A percentile compares a stretch with the other conserved stretches of the same genome.
Evolutionary conservation across 257 asterid genomes (phyloP).

Genomic region (Capsicum baccatum): DNA sequence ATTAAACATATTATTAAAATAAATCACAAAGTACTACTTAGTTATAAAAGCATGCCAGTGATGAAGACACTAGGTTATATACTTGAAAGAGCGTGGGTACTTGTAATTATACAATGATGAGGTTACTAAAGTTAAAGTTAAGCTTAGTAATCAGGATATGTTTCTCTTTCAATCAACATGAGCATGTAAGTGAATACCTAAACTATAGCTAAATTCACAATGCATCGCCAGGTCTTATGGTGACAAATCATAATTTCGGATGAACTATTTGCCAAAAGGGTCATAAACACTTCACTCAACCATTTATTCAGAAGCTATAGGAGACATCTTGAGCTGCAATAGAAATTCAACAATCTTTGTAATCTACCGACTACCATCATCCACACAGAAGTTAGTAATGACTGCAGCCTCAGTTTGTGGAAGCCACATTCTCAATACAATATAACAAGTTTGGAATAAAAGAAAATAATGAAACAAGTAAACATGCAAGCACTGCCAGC

Average conservation of each 20-base stretch:
- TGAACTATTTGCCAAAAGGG: background rate
- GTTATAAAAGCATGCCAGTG: background rate
- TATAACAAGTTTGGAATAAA: background rate
- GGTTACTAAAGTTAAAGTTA: no score
- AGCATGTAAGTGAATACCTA: background rate
- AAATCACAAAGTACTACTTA: constrained; percentile 17
- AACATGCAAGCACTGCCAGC: background rate
- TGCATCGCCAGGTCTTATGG: background rate
- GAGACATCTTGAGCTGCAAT: background rate
- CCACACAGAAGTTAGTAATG: constrained; percentile 4
- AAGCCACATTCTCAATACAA: background rate
- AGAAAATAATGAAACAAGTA: background rate
- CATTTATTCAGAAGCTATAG: constrained; percentile 8
- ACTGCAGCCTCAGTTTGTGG: constrained; percentile 16
- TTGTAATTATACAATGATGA: background rate
- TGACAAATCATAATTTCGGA: constrained; percentile 17
- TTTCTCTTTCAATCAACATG: no score
- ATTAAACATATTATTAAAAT: background rate
- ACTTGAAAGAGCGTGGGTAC: constrained; percentile 4
- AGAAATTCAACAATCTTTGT: background rate
- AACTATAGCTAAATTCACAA: background rate
- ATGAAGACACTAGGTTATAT: background rate
- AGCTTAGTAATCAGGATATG: no score
- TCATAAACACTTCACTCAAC: background rate
- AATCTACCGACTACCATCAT: background rate